phyloP scores from a whole-genome alignment of 2,329 filamentous ascomycete genomes.

The Hymenotorrendiella dingleyae region DNA sequence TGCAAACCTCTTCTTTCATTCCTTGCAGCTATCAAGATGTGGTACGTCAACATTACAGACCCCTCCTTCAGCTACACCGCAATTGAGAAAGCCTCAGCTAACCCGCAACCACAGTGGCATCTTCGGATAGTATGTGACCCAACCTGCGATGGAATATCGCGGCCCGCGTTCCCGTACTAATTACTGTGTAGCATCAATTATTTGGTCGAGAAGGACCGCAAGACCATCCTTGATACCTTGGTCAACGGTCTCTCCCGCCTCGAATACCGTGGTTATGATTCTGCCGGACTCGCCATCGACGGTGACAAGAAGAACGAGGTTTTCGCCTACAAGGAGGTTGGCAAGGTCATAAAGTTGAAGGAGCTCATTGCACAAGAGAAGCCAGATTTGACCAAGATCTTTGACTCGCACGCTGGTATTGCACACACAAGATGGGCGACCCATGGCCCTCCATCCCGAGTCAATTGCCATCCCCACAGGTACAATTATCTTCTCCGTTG shows the following conservation, averaged over 20 bases:
- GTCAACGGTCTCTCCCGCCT: conserved; percentile 94
- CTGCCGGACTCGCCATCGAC: conserved; percentile 89
- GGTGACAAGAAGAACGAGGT: conserved; percentile 99
- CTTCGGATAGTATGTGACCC: conserved; percentile 11
- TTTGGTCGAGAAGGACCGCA: conserved; percentile 96
- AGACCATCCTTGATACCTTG: conserved; percentile 90
- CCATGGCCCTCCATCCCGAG: conserved; percentile 85
- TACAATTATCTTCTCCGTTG: conserved; percentile 40
- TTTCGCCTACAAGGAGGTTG: conserved; percentile 96
- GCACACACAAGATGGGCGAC: conserved; percentile 99
- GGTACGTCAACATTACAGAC: conserved; percentile 11
- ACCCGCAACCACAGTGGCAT: conserved; percentile 10
- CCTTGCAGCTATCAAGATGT: conserved; percentile 10
- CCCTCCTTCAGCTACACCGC: conserved; percentile 6
- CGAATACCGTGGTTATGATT: conserved; percentile 98
- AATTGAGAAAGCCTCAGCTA: conserved; percentile 1
- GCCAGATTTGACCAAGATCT: conserved; percentile 83
- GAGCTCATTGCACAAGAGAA: conserved; percentile 80
- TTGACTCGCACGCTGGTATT: conserved; percentile 97
- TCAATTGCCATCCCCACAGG: conserved; percentile 98
- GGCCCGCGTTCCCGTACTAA: not conserved
- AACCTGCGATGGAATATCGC: not conserved
- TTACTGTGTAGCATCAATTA: conserved; percentile 55
- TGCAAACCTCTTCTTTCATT: conserved; percentile 5
- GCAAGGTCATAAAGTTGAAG: conserved; percentile 96